phyloP scores from a whole-genome alignment of 2,329 filamentous ascomycete genomes.

The Fusarium sp. region DNA sequence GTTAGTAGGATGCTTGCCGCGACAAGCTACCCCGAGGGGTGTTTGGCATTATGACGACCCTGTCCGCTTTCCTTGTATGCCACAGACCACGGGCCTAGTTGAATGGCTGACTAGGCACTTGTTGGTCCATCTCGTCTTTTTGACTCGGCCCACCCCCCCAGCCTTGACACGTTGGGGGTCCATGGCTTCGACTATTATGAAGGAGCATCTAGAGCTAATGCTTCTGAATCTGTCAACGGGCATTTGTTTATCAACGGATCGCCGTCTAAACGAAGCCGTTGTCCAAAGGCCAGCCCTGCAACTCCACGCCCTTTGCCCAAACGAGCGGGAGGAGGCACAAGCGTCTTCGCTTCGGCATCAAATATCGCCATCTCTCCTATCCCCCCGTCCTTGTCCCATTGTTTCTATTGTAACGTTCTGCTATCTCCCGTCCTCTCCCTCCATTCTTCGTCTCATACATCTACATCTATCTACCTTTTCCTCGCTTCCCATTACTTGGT shows the following conservation, averaged over 20 bases:
- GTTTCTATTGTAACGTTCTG: conserved; percentile 45
- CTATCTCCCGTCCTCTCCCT: conserved; percentile 30
- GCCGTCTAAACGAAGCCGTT: conserved; percentile 32
- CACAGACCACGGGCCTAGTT: conserved; percentile 29
- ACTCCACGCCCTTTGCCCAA: conserved; percentile 37
- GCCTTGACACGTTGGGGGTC: conserved; percentile 25
- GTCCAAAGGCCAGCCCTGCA: conserved; percentile 36
- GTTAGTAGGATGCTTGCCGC: conserved; percentile 35
- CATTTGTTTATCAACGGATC: conserved; percentile 42
- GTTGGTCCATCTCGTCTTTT: conserved; percentile 18
- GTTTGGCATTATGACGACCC: conserved; percentile 23
- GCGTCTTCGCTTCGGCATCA: conserved; percentile 41
- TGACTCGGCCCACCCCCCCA: conserved; percentile 37
- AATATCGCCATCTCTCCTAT: conserved; percentile 42
- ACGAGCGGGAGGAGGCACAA: conserved; percentile 41
- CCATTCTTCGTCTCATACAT: conserved; percentile 30
- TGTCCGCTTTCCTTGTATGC: conserved; percentile 34
- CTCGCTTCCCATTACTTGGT: conserved; percentile 33
- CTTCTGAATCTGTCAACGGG: conserved; percentile 35
- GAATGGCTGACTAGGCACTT: conserved; percentile 30
- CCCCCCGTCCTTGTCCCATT: conserved; percentile 41
- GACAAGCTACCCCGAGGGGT: conserved; percentile 34
- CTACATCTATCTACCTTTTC: conserved; percentile 12
- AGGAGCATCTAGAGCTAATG: conserved; percentile 31
- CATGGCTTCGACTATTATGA: conserved; percentile 37